These are phyloP conservation scores for Coemansia sp. DNA, from an alignment of 192 early-diverging fungal species.

Conservation along the genomic window DNA sequence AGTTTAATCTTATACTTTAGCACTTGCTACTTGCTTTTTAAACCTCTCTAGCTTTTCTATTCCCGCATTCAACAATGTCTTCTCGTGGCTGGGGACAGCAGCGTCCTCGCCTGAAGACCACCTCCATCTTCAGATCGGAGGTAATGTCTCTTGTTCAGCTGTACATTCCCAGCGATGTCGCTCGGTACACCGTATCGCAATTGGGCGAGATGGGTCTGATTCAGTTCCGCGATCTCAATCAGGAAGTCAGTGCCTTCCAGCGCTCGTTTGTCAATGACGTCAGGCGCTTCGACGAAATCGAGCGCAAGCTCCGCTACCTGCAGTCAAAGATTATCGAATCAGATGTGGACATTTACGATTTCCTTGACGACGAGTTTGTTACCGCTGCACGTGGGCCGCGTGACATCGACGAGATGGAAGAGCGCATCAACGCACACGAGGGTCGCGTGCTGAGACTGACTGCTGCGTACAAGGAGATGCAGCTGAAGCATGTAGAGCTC, in stretches of 20 bases:
- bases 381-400: constrained; percentile 72
- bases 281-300: constrained; percentile 94
- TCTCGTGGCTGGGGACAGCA: constrained; percentile 46
- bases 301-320: constrained; percentile 93
- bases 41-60: too few species aligned
- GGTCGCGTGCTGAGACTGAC: constrained; percentile 83
- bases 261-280: constrained; percentile 94
- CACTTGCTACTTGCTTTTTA: neutral
- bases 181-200: constrained; percentile 87
- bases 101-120: constrained; percentile 47
- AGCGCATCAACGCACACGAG: constrained; percentile 78
- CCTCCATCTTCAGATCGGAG: constrained; percentile 85
- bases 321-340: constrained; percentile 75
- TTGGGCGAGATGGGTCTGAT: constrained; percentile 93
- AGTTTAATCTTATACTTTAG: neutral
- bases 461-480: constrained; percentile 78
- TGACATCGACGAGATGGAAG: constrained; percentile 93
- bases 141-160: constrained; percentile 94
- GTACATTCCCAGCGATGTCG: constrained; percentile 94
- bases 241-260: constrained; percentile 94
- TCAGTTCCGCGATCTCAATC: constrained; percentile 95
- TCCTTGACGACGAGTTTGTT: constrained; percentile 53
- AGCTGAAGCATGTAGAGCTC: constrained; percentile 84
- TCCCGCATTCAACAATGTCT: constrained; percentile 25
- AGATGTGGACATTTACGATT: constrained; percentile 61